Evolutionary conservation across 768 basidiomycete genomes (phyloP), one percentile per base, ranked within the genome.

Genomic region (Fomitopsis serialis): DNA sequence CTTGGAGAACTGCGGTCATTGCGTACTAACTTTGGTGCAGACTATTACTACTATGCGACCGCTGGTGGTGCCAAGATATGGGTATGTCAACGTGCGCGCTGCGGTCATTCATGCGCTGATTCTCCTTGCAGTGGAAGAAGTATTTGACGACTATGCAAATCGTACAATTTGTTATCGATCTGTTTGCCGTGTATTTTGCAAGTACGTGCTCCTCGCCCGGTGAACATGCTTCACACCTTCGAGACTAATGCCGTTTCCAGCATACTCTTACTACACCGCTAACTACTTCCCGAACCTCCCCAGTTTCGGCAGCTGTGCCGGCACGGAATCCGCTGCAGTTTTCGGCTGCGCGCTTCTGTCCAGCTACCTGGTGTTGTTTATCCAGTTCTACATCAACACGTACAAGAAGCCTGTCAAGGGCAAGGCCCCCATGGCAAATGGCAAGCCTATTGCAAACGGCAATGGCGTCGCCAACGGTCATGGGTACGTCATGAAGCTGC

Each of bases 11-110:
- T 23, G n/a, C 29, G n/a, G 23, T 37, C 34, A 22, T 3, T 40
- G 29, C 34, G 21, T 23, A 13, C 21, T 49, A n/a, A 37, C 37
- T 12, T 6, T 19, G 34, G 45, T 49, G 6, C 63, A 95, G 94
- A 99, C 75, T 99, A 98, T 72, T 99, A 99, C 74, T 99, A 99
- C 75, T 98, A 89, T 72, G 94, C 94, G 23, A 98, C 97, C 48
- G 94, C 97, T 48, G 93, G 96, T 65, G 97, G 97, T 57, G 89
- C 88, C 66, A 91, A 79, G 74, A 92, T 98, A 72, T 98, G 97
- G 94, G 93, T 94, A 71, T 50, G 78, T 67, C 4, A n/a, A 24
- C 24, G 9, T 4, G 15, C 15, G 21, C 22, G 15, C 19, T 12
- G 27, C 36, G 11, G 34, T 23, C 25, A 29, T 32, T 42, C 24